phyloP scores from a whole-genome alignment of 768 basidiomycete species.

The Phlegmacium glaucopus region DNA sequence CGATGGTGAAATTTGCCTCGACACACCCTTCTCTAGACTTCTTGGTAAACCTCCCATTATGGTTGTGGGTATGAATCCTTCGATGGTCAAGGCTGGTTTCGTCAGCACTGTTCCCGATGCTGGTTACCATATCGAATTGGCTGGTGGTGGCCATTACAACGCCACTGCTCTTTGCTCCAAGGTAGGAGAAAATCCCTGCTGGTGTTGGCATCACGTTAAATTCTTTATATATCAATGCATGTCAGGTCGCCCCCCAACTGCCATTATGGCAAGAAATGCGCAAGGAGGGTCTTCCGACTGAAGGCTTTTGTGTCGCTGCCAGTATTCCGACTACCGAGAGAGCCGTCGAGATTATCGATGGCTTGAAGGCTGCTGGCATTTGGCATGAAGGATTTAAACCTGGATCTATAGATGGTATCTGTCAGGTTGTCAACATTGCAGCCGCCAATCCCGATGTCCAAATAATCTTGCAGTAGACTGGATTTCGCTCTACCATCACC shows the following conservation, averaged over 20 bases:
- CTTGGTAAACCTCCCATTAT: constrained; percentile 97
- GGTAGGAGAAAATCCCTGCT: constrained; percentile 83
- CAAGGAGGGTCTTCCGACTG: no score
- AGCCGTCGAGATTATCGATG: no score
- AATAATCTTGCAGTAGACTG: no score
- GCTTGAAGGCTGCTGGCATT: no score
- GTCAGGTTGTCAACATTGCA: no score
- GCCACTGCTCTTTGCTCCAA: constrained; percentile 83
- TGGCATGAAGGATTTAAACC: no score
- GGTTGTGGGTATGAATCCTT: constrained; percentile 99
- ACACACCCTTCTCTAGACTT: constrained; percentile 95
- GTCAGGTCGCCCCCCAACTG: constrained; percentile 95
- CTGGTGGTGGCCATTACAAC: constrained; percentile 98
- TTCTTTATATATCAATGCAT: constrained; percentile 95
- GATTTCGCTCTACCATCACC: no score
- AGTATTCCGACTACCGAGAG: no score
- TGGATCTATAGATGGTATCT: no score
- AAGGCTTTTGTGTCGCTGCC: no score
- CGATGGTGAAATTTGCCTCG: constrained; percentile 88
- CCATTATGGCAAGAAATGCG: constrained; percentile 99
- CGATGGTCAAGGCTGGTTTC: constrained; percentile 93
- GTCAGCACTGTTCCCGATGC: constrained; percentile 90
- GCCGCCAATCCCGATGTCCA: no score
- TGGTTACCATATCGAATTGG: constrained; percentile 95
- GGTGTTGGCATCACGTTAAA: constrained; percentile 95